Percentiles rank a stretch among this genome's conserved stretches.
These are phyloP conservation scores for Oryza coarctata DNA, from an alignment of 176 grass and related monocot genomes.

Conservation along the genomic window DNA sequence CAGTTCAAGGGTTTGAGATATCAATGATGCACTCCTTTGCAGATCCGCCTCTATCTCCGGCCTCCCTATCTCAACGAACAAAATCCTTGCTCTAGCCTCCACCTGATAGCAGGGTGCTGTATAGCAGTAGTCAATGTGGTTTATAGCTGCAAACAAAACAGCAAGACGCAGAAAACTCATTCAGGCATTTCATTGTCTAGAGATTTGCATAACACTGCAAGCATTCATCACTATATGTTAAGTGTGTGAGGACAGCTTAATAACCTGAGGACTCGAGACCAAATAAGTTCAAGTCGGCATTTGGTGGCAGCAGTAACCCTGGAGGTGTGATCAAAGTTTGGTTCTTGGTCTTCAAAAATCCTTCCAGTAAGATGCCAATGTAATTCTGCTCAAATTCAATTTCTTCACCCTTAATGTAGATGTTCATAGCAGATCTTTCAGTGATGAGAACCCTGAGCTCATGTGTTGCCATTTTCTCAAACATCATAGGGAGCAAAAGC, in stretches of 20 bases:
- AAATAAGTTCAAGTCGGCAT: constrained; percentile 51
- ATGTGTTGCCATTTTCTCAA: constrained; percentile 90
- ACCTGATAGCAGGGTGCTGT: constrained; percentile 60
- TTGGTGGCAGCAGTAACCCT: constrained; percentile 53
- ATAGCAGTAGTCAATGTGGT: constrained; percentile 53
- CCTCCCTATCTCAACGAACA: constrained; percentile 61
- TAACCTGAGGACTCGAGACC: constrained; percentile 80
- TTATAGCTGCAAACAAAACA: constrained; percentile 43
- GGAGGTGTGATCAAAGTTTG: constrained; percentile 66
- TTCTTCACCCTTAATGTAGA: constrained; percentile 79
- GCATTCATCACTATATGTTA: not conserved
- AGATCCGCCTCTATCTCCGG: constrained; percentile 39
- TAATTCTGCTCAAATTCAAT: constrained; percentile 56
- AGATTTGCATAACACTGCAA: not conserved
- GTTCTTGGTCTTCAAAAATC: constrained; percentile 64
- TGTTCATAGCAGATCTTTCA: constrained; percentile 67
- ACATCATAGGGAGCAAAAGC: constrained; percentile 76
- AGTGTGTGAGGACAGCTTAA: not conserved
- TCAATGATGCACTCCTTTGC: constrained; percentile 38
- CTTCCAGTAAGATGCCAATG: constrained; percentile 81
- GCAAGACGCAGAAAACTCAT: not conserved
- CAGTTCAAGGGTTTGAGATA: constrained; percentile 43
- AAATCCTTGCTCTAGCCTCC: constrained; percentile 67
- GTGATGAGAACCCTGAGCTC: constrained; percentile 71
- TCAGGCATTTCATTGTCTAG: not conserved